phyloP scores from a whole-genome alignment of 495 filamentous ascomycete species.

The Penicillium bovifimosum region DNA sequence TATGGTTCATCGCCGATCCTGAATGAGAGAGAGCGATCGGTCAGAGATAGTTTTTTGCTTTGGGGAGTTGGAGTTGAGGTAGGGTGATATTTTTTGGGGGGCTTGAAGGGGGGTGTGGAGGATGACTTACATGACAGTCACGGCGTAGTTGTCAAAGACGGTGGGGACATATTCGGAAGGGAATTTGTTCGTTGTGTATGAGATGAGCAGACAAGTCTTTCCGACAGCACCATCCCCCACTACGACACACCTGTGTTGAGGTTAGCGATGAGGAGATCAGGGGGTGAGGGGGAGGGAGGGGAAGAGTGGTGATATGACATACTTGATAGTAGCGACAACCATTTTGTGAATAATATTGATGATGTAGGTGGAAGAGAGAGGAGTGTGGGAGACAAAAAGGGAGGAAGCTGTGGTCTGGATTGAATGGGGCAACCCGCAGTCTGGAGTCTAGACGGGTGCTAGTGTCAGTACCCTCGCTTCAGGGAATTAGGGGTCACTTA shows the following conservation, averaged over 20 bases:
- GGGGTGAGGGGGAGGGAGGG: slow-evolving; percentile 16
- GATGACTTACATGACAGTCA: slow-evolving; percentile 90
- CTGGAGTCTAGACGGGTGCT: slow-evolving; percentile 24
- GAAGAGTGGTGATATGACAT: slow-evolving; percentile 17
- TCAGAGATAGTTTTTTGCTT: slow-evolving; percentile 9
- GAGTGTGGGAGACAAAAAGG: slow-evolving; percentile 23
- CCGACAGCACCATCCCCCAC: slow-evolving; percentile 99
- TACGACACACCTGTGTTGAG: slow-evolving; percentile 75
- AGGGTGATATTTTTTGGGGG: slow-evolving; percentile 1
- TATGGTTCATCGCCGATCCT: slow-evolving; percentile 99
- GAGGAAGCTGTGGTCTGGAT: slow-evolving; percentile 27
- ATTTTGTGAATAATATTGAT: slow-evolving; percentile 23
- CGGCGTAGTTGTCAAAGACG: slow-evolving; percentile 99
- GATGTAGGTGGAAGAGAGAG: slow-evolving; percentile 10
- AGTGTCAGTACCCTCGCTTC: slow-evolving; percentile 6
- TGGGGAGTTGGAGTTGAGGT: not conserved
- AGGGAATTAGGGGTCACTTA: too few species aligned
- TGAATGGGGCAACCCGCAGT: slow-evolving; percentile 29
- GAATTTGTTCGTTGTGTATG: slow-evolving; percentile 99
- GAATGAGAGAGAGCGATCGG: slow-evolving; percentile 10
- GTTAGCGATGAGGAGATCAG: slow-evolving; percentile 21
- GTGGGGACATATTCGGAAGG: slow-evolving; percentile 99
- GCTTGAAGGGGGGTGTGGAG: not conserved
- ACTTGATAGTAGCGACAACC: slow-evolving; percentile 41
- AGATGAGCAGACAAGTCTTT: slow-evolving; percentile 97